Conservation (phyloP, 2,329 filamentous ascomycete genomes). For the Sporothrix brunneoviolacea region DNA sequence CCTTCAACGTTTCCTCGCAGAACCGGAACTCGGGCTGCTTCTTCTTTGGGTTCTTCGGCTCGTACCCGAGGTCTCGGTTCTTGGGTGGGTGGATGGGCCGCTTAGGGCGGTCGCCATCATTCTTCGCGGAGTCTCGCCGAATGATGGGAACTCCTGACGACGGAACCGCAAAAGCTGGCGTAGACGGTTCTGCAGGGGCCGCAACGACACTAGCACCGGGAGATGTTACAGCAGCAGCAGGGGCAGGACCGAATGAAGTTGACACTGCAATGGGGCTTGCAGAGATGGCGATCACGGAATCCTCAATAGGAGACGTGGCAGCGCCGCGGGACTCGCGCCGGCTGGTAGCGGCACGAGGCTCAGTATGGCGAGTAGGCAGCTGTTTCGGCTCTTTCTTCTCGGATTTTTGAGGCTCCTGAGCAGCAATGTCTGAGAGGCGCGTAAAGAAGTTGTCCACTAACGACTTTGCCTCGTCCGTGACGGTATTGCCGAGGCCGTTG, state of each 20-base stretch:
- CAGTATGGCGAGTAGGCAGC: constrained; percentile 39
- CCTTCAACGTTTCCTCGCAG: constrained; percentile 72
- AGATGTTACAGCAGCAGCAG: constrained; percentile 21
- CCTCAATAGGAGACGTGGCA: constrained; percentile 26
- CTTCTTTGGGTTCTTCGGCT: constrained; percentile 78
- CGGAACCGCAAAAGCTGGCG: constrained; percentile 59
- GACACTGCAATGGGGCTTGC: not conserved
- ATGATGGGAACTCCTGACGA: constrained; percentile 74
- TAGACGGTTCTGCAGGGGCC: constrained; percentile 28
- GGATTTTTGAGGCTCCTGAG: constrained; percentile 50
- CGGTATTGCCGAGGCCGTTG: constrained; percentile 71
- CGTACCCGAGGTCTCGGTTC: constrained; percentile 84
- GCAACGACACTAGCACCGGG: constrained; percentile 30
- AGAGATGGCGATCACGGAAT: constrained; percentile 8
- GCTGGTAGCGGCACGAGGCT: constrained; percentile 34
- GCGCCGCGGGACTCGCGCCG: constrained; percentile 28
- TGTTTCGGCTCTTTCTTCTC: constrained; percentile 54
- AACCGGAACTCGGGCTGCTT: constrained; percentile 84
- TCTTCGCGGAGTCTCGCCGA: constrained; percentile 73
- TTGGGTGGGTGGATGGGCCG: constrained; percentile 89
- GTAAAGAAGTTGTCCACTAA: constrained; percentile 52
- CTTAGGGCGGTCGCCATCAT: constrained; percentile 75
- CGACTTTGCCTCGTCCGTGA: constrained; percentile 51
- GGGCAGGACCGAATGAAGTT: not conserved
- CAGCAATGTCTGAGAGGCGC: constrained; percentile 38